These are phyloP conservation scores for Anastatica hierochuntica DNA, from an alignment of 345 rosid genomes.

Conservation along the genomic window DNA sequence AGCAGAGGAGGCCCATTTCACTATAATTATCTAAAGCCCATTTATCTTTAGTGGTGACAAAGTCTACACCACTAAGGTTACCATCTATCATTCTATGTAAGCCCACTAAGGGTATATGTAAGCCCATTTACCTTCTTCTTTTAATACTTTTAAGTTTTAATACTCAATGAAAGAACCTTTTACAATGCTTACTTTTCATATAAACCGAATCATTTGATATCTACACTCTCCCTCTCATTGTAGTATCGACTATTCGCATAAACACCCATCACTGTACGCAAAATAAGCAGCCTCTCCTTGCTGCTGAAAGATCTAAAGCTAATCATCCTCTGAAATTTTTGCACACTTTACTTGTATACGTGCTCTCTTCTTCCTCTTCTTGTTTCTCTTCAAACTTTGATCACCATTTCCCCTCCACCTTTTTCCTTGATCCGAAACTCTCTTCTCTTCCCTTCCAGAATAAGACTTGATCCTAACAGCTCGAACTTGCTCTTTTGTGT, in stretches of 20 bases:
- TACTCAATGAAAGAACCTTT: too few species aligned
- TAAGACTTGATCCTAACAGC: slow-evolving; percentile 21
- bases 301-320: background rate
- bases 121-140: background rate
- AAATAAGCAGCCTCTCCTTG: background rate
- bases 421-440: too few species aligned
- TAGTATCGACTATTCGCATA: too few species aligned
- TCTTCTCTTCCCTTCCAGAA: slow-evolving; percentile 5
- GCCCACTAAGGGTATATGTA: too few species aligned
- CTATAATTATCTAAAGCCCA: slow-evolving; percentile 17
- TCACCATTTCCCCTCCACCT: too few species aligned
- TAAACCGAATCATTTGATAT: too few species aligned
- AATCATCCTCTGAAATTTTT: slow-evolving; percentile 7
- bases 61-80: slow-evolving; percentile 81
- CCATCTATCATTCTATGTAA: too few species aligned
- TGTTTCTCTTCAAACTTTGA: slow-evolving; percentile 4
- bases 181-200: too few species aligned
- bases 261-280: too few species aligned
- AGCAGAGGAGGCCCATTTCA: too few species aligned
- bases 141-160: too few species aligned
- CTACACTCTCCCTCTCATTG: too few species aligned
- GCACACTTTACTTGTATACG: slow-evolving; percentile 13
- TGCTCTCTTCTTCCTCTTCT: slow-evolving; percentile 22
- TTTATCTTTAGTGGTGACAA: slow-evolving; percentile 71
- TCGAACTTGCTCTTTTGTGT: background rate